Evolutionary conservation across 73 alveolate genomes (phyloP).

Genomic region (Tetrahymena elliotti): DNA sequence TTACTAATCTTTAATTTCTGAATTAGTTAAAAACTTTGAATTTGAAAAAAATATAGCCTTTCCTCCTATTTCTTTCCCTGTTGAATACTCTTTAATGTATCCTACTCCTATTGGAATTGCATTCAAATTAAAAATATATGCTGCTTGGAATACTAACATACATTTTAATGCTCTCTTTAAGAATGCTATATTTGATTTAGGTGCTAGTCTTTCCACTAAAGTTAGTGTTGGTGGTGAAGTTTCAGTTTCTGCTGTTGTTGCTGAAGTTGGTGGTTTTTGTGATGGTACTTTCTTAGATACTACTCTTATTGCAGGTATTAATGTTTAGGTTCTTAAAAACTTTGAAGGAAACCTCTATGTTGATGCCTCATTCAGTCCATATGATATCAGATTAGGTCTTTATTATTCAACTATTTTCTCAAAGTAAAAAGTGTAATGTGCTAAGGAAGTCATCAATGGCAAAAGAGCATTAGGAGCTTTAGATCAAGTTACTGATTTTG

Average conservation of each 20-base stretch:
- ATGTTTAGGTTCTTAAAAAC: neutral
- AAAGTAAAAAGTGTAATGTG: neutral
- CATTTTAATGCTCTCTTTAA: neutral
- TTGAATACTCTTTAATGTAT: neutral
- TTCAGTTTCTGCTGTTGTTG: neutral
- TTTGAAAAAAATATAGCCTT: neutral
- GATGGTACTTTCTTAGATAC: neutral
- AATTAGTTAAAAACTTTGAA: neutral
- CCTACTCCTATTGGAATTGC: neutral
- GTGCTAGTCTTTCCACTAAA: neutral
- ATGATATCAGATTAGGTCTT: neutral
- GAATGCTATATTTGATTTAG: neutral
- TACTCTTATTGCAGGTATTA: neutral
- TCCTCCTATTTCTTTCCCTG: neutral
- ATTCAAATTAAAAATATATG: neutral
- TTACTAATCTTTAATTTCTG: neutral
- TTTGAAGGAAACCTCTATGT: neutral
- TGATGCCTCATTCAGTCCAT: neutral
- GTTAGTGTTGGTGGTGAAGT: neutral
- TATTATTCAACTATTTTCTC: neutral
- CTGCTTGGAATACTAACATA: neutral
- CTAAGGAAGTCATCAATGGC: neutral
- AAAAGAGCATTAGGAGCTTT: neutral
- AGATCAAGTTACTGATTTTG: neutral
- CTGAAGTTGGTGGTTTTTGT: neutral